A percentile compares a stretch with the other conserved stretches of the same genome.
Conservation (phyloP, 345 rosid species). For the Aurinia saxatilis region DNA sequence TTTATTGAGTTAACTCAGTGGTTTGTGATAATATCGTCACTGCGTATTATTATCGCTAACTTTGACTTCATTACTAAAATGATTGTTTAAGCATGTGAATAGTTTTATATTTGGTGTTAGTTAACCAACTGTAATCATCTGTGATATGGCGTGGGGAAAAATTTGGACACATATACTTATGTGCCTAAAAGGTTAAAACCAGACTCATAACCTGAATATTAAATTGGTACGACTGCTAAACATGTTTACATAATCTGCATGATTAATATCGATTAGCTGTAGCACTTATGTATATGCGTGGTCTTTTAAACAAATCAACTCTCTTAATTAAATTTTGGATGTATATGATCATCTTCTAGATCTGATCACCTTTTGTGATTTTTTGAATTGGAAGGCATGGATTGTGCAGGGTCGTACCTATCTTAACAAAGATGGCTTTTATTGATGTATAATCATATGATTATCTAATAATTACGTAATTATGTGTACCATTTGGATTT, state of each 20-base stretch:
- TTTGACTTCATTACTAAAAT: neutral
- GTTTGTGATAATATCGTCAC: too few species aligned
- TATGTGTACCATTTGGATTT: constrained; percentile 9
- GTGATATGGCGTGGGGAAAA: neutral
- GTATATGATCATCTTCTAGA: constrained; percentile 14
- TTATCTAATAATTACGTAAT: constrained; percentile 21
- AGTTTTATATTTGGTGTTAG: neutral
- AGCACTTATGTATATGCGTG: constrained; percentile 10
- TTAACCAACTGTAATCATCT: neutral
- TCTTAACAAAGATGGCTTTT: constrained; percentile 9
- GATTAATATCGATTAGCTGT: constrained; percentile 25
- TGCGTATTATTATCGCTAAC: neutral
- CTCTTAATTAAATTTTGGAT: constrained; percentile 11
- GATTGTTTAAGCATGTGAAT: neutral
- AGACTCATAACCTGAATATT: neutral
- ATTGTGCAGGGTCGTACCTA: constrained; percentile 19
- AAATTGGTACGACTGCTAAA: constrained; percentile 16
- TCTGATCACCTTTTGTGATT: constrained; percentile 18
- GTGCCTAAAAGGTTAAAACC: neutral
- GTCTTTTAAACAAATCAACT: constrained; percentile 12
- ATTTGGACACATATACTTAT: constrained; percentile 1
- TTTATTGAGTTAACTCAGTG: too few species aligned
- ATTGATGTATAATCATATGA: neutral
- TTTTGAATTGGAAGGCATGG: constrained; percentile 10
- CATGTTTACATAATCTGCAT: constrained; percentile 21